Evolutionary conservation across 257 asterid genomes (phyloP).

Genomic region (Gentiana straminea): DNA sequence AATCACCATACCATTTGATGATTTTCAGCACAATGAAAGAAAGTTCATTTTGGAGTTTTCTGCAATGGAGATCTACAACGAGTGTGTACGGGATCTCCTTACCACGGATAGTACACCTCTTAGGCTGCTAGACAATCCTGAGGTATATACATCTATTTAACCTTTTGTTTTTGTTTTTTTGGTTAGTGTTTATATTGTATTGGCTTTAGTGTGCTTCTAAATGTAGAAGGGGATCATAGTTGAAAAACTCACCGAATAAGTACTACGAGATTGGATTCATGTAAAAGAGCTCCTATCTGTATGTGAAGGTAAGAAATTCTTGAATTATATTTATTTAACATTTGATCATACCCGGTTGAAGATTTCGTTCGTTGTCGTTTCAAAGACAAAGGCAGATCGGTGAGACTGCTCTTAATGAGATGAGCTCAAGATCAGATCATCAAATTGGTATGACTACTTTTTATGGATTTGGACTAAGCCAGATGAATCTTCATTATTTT

Average conservation of each 20-base stretch:
- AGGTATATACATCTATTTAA: constrained; percentile 33
- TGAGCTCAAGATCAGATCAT: constrained; percentile 96
- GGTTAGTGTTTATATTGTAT: too few relatives aligned
- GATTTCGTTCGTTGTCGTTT: constrained; percentile 9
- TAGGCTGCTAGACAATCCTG: constrained; percentile 89
- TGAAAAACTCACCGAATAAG: constrained; percentile 85
- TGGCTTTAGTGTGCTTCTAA: constrained; percentile 5
- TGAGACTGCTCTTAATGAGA: constrained; percentile 82
- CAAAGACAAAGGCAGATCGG: constrained; percentile 97
- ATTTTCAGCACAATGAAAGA: constrained; percentile 67
- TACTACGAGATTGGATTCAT: constrained; percentile 70
- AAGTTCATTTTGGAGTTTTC: constrained; percentile 67
- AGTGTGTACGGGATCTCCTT: constrained; percentile 89
- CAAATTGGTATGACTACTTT: constrained; percentile 64
- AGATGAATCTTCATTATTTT: constrained; percentile 1
- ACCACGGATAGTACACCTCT: constrained; percentile 57
- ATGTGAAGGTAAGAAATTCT: constrained; percentile 56
- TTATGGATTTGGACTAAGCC: neutral
- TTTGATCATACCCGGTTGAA: neutral
- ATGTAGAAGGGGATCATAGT: constrained; percentile 78
- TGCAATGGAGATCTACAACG: constrained; percentile 94
- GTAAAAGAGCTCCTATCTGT: constrained; percentile 64
- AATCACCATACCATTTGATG: constrained; percentile 2
- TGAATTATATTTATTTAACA: neutral
- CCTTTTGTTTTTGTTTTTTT: neutral